A percentile compares a stretch with the other conserved stretches of the same genome.
Conservation (phyloP, 2,329 filamentous ascomycete species). For the Rutstroemia sp. region DNA sequence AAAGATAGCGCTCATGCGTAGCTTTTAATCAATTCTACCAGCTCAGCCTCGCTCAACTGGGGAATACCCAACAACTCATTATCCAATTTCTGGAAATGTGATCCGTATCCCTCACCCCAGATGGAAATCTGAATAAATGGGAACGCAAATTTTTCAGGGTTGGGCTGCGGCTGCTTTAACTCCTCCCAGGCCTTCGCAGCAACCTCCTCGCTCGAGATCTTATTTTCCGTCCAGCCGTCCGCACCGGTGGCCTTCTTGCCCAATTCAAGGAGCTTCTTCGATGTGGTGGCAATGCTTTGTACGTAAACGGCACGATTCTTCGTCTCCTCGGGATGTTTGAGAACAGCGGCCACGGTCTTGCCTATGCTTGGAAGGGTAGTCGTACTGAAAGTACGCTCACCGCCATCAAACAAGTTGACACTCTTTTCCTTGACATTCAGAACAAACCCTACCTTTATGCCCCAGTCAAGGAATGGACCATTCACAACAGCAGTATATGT, state of each 20-base stretch:
- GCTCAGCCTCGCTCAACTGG: conserved; percentile 50
- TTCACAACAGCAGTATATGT: conserved; percentile 3
- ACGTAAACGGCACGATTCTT: conserved; percentile 16
- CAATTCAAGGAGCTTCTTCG: conserved; percentile 11
- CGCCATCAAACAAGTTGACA: conserved; percentile 41
- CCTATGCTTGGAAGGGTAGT: conserved; percentile 29
- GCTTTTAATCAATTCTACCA: conserved; percentile 23
- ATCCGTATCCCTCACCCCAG: conserved; percentile 29
- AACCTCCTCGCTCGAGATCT: conserved; percentile 11
- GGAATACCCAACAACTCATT: conserved; percentile 59
- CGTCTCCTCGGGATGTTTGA: conserved; percentile 29
- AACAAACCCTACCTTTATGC: not conserved
- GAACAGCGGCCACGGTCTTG: conserved; percentile 28
- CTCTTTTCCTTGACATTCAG: not conserved
- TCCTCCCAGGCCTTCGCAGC: conserved; percentile 15
- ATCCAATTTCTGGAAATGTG: conserved; percentile 29
- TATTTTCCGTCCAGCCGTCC: conserved; percentile 16
- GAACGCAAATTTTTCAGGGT: conserved; percentile 13
- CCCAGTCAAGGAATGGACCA: conserved; percentile 4
- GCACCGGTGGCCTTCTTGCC: conserved; percentile 15
- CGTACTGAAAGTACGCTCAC: conserved; percentile 31
- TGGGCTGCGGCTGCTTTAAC: conserved; percentile 12
- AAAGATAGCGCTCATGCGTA: not conserved
- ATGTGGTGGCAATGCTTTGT: conserved; percentile 17
- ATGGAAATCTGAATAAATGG: conserved; percentile 23